Evolutionary conservation across 2,329 filamentous ascomycete species (phyloP), one percentile per base, ranked within the genome.

Genomic region (Blastomyces gilchristii): DNA sequence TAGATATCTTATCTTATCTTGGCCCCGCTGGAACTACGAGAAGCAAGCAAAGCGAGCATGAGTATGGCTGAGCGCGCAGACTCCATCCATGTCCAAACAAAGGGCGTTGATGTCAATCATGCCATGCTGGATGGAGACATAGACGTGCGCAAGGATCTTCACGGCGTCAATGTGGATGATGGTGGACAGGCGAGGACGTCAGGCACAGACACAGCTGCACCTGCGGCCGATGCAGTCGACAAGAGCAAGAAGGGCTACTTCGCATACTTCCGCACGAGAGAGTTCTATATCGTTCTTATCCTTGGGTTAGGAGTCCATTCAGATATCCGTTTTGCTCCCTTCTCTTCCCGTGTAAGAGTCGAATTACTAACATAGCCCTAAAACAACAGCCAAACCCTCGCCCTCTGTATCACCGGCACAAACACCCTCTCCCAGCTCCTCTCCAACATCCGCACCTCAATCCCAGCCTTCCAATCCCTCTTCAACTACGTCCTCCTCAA

Each of bases 381-480:
- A 58, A 65, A 59, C 63, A 85, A 61, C 63, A 85, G 84, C 64
- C 92, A 97, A 81, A 75, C 91, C 61, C 85, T 96, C 54, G 86
- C 92, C 4, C 85, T 99, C 64, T 92, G 91, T 79, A 94, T 96
- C 77, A 97, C 92, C 0, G 86, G 85, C 39, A 97, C 92, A 60
- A 96, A 95, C 80, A 97, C 94, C 58, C 90, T 97, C 72, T 90
- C 88, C 47, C 85, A 83, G 34, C 84, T 97, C 62, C 85, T 99
- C 39, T 82, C 81, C 63, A 75, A 78, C 5, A 76, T 83, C 66
- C 83, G 86, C 59, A 92, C 88, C 68, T 91, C 85, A 65, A 95
- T 97, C 68, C 94, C 94, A 8, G 91, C 94, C 62, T 96, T 97
- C 80, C 94, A 99, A 79, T 91, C 90, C 39, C 84, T 97, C 71